A percentile compares a stretch with the other conserved stretches of the same genome.
These are phyloP conservation scores for Castanea mollissima DNA, from an alignment of 306 rosid genomes.

Conservation along the genomic window DNA sequence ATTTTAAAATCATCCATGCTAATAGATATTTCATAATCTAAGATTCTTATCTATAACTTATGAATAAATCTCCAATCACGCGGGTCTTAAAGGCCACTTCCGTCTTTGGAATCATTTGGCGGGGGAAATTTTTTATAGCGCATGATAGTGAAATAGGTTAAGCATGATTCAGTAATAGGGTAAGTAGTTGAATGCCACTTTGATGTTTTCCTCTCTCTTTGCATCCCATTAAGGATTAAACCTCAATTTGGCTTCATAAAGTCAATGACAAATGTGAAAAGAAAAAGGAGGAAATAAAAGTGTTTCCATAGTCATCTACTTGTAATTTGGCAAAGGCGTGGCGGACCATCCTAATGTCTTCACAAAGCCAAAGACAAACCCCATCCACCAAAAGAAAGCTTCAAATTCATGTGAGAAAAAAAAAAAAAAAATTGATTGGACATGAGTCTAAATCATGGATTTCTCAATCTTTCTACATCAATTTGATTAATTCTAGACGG, in stretches of 20 bases:
- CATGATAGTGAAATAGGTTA: too few species aligned
- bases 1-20: too few species aligned
- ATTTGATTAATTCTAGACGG: slow-evolving; percentile 43
- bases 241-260: slow-evolving; percentile 32
- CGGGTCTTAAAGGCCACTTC: too few species aligned
- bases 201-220: not conserved
- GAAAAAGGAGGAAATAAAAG: not conserved
- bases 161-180: not conserved
- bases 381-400: slow-evolving; percentile 46
- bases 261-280: slow-evolving; percentile 18
- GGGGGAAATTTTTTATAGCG: too few species aligned
- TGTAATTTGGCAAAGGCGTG: slow-evolving; percentile 22
- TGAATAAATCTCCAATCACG: too few species aligned
- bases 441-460: slow-evolving; percentile 47
- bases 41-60: too few species aligned
- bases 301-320: slow-evolving; percentile 15
- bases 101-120: too few species aligned
- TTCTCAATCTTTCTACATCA: slow-evolving; percentile 58
- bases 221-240: slow-evolving; percentile 19
- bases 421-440: slow-evolving; percentile 49
- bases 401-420: slow-evolving; percentile 16
- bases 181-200: not conserved
- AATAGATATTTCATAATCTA: too few species aligned
- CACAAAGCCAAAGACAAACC: slow-evolving; percentile 21
- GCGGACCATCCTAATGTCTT: slow-evolving; percentile 24